Evolutionary conservation across 768 basidiomycete genomes (phyloP), one percentile per base, ranked within the genome.

Genomic region (Infundibulicybe gibba): DNA sequence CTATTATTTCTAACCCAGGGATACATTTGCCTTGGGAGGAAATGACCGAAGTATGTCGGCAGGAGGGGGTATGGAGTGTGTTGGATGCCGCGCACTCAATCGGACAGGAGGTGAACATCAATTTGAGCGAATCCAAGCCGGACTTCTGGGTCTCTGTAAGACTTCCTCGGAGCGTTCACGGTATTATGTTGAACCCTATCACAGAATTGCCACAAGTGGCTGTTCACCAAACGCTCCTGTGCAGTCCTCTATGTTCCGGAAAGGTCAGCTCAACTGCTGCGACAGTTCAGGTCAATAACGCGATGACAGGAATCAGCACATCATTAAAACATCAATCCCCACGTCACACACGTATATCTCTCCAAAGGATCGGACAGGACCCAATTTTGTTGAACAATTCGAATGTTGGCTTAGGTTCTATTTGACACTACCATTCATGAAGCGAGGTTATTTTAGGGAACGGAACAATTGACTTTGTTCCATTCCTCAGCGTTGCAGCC

Each of bases 61-160:
- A 83, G 51, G 81, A 83, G 49, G 77, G 77, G 3, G 73, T 84
- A 3, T 75, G 76, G 57, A 82, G 74, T 30, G 59, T 91, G 12
- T 66, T 92, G 6, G 90, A 92, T 55, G 90, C 76, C 1, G 90
- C 90, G 5, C 90, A 92, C 56, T 77, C 80, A 3, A 76, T 92
- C 34, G 90, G 90, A 0, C 87, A 87, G 54, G 80, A 88, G 55
- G 54, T 75, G 5, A 63, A 77, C 45, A 71, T 89, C 47, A 74
- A 89, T 55, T 61, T 91, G 14, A 68, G 67, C 3, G 67, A 69
- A 38, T 64, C 64, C 1, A 66, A 70, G 43, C 83, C 83, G 2
- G 89, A 90, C 62, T 90, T 89, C 59, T 90, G 83, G 82, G 67
- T 85, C 17, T 80, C 85, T 14, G 85, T 86, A 48, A 20, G 81